Conservation (phyloP, 495 filamentous ascomycete species). For the Aspergillus sclerotioniger region DNA sequence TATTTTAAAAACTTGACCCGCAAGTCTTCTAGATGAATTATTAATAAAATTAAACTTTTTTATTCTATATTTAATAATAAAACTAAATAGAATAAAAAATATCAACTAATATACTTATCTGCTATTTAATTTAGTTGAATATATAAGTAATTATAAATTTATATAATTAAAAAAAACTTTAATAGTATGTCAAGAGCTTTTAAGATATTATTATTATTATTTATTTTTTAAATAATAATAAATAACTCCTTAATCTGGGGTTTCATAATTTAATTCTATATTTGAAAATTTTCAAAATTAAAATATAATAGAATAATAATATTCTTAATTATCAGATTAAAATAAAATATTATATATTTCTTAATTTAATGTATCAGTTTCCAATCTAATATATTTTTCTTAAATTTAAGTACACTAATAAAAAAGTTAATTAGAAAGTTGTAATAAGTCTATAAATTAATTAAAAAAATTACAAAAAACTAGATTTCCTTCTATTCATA, state of each 20-base stretch:
- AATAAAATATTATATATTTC: constrained; percentile 1
- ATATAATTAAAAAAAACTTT: background rate
- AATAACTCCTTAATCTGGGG: constrained; percentile 3
- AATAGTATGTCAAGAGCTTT: background rate
- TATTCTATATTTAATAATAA: background rate
- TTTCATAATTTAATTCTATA: constrained; percentile 5
- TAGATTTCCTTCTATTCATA: too few species aligned
- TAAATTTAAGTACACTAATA: too few species aligned
- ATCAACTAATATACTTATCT: background rate
- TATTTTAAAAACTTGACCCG: background rate
- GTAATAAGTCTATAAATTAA: too few species aligned
- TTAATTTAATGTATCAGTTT: background rate
- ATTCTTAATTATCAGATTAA: background rate
- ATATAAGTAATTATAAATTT: background rate
- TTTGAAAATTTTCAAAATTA: background rate
- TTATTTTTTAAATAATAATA: constrained; percentile 4
- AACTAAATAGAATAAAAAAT: background rate
- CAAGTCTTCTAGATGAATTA: background rate
- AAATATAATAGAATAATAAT: background rate
- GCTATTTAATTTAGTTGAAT: background rate
- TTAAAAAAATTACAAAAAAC: constrained; percentile 2
- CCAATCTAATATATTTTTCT: too few species aligned
- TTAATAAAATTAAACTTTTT: background rate
- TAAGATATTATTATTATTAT: background rate
- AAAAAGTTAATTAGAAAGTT: too few species aligned